These are phyloP conservation scores for Boeremia exigua DNA, from an alignment of 2,329 filamentous ascomycete species.

Conservation along the genomic window DNA sequence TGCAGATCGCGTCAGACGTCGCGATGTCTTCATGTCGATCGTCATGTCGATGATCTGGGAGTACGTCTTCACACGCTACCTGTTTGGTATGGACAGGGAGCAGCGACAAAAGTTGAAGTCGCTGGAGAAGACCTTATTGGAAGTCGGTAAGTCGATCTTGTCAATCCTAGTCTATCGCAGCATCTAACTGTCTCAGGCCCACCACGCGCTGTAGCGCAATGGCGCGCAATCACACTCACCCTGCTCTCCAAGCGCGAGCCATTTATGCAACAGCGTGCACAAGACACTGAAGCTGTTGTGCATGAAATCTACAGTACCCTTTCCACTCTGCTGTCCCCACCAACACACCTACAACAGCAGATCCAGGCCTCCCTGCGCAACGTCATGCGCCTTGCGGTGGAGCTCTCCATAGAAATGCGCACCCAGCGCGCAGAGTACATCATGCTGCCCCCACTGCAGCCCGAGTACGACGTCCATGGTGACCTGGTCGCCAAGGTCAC, in stretches of 20 bases:
- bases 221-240: constrained; percentile 94
- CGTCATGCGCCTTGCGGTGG: constrained; percentile 87
- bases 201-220: constrained; percentile 87
- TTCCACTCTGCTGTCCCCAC: constrained; percentile 83
- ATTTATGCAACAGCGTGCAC: constrained; percentile 83
- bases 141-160: constrained; percentile 66
- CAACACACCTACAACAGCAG: constrained; percentile 77
- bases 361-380: constrained; percentile 84
- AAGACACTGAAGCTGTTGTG: constrained; percentile 95
- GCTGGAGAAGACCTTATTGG: constrained; percentile 86
- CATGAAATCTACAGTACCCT: constrained; percentile 87
- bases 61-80: constrained; percentile 95
- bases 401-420: constrained; percentile 94
- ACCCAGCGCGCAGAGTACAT: constrained; percentile 96
- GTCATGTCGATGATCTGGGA: constrained; percentile 99
- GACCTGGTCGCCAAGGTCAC: constrained; percentile 85
- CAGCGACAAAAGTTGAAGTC: constrained; percentile 97
- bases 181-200: constrained; percentile 59
- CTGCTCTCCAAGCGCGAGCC: constrained; percentile 78
- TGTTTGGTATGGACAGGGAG: constrained; percentile 98
- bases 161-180: neutral
- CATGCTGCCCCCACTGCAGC: constrained; percentile 94
- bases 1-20: constrained; percentile 81
- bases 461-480: constrained; percentile 92
- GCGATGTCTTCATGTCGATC: constrained; percentile 98